phyloP scores from a whole-genome alignment of 345 rosid genomes.

The Odontarrhena argentea region DNA sequence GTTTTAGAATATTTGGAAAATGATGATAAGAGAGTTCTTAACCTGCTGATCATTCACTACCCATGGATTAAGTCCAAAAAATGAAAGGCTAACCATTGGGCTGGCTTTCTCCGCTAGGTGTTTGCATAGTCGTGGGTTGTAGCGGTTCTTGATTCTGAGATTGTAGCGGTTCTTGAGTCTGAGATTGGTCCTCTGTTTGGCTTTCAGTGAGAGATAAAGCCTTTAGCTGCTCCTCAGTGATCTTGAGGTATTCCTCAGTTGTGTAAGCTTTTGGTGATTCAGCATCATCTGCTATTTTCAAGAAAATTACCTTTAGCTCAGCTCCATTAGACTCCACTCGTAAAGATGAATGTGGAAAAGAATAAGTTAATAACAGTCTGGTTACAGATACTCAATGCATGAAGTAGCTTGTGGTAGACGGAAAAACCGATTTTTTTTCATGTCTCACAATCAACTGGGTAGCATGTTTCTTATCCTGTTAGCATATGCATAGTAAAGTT shows the following conservation, averaged over 20 bases:
- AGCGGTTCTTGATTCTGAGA: conserved; percentile 44
- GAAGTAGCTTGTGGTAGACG: not conserved
- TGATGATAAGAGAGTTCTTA: conserved; percentile 4
- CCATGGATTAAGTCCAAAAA: not conserved
- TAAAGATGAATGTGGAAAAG: not conserved
- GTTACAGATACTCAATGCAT: conserved; percentile 4
- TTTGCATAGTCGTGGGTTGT: conserved; percentile 38
- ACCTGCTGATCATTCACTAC: not conserved
- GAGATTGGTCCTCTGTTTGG: conserved; percentile 44
- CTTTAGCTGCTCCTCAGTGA: conserved; percentile 85
- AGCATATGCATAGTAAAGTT: not conserved
- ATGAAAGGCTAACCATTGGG: conserved; percentile 44
- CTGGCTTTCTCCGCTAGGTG: conserved; percentile 46
- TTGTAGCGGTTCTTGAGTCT: conserved; percentile 43
- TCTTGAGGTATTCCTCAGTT: conserved; percentile 71
- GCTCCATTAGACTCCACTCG: conserved; percentile 11
- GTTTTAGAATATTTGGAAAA: conserved; percentile 15
- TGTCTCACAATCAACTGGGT: not conserved
- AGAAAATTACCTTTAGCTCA: not conserved
- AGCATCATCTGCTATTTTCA: conserved; percentile 56
- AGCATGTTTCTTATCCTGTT: not conserved
- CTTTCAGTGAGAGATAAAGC: conserved; percentile 47
- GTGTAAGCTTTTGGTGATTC: conserved; percentile 60
- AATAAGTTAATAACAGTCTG: not conserved
- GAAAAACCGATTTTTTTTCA: not conserved